phyloP scores from a whole-genome alignment of 371 early-diverging fungal species.

The Capniomyces stellatus region DNA sequence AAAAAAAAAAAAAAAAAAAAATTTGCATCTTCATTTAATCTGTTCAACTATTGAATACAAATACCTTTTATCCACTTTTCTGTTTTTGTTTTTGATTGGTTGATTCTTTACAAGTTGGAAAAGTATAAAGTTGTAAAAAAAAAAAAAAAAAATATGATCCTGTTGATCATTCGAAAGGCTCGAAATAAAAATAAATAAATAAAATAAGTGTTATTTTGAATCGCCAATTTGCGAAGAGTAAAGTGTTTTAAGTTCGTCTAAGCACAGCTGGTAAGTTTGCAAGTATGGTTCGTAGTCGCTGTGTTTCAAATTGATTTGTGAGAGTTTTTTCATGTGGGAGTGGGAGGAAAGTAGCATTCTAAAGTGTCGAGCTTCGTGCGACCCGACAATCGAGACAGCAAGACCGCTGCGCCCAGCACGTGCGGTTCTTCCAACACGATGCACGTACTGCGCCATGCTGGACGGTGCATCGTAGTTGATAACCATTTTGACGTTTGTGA shows the following conservation, averaged over 20 bases:
- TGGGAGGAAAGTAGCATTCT: neutral
- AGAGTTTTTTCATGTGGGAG: neutral
- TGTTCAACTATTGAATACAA: no score
- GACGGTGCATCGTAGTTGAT: constrained; percentile 90
- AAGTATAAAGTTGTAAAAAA: no score
- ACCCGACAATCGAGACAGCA: neutral
- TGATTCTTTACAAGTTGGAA: neutral
- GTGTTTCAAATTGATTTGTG: constrained; percentile 21
- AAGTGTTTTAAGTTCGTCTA: neutral
- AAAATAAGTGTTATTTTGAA: neutral
- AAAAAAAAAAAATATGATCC: no score
- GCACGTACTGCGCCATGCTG: constrained; percentile 80
- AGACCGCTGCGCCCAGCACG: constrained; percentile 81
- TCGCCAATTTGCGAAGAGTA: neutral
- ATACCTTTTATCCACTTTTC: neutral
- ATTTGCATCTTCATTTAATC: no score
- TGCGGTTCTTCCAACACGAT: constrained; percentile 97
- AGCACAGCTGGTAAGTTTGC: constrained; percentile 4
- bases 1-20: no score
- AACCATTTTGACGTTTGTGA: constrained; percentile 62
- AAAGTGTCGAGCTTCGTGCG: neutral
- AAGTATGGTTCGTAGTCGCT: constrained; percentile 8
- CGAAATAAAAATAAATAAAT: neutral
- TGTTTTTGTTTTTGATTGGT: neutral
- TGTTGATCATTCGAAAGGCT: no score